Conservation (phyloP, 2,329 filamentous ascomycete genomes). For the Phyllosticta paracitricarpa region DNA sequence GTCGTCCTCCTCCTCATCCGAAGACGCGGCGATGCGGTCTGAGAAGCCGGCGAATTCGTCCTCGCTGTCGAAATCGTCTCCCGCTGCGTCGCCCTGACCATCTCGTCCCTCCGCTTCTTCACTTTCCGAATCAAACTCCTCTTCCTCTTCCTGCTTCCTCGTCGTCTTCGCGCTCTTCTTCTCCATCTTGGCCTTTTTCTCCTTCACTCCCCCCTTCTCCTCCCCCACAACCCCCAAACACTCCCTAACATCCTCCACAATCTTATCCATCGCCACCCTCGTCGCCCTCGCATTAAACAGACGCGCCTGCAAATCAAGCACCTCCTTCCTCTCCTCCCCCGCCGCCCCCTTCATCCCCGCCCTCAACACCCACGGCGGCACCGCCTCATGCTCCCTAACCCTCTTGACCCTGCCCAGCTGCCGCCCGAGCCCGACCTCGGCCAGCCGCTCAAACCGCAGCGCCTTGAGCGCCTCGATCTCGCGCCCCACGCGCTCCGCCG, state of each 20-base stretch:
- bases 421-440: slow-evolving; percentile 47
- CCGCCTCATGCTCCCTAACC: slow-evolving; percentile 40
- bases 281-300: slow-evolving; percentile 52
- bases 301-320: slow-evolving; percentile 48
- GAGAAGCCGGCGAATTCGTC: slow-evolving; percentile 25
- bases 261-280: slow-evolving; percentile 42
- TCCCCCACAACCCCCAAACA: slow-evolving; percentile 24
- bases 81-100: slow-evolving; percentile 9
- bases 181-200: neutral
- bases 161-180: neutral
- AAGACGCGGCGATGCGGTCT: slow-evolving; percentile 30
- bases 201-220: neutral
- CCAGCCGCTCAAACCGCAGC: slow-evolving; percentile 20
- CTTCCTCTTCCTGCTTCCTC: neutral
- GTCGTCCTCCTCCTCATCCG: slow-evolving; percentile 20
- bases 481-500: slow-evolving; percentile 50
- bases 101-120: slow-evolving; percentile 9
- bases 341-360: slow-evolving; percentile 25
- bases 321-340: slow-evolving; percentile 30
- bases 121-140: neutral
- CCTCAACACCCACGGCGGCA: slow-evolving; percentile 32
- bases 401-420: slow-evolving; percentile 48
- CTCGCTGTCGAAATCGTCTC: slow-evolving; percentile 12
- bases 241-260: slow-evolving; percentile 32
- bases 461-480: slow-evolving; percentile 52